Percentiles rank a stretch among this genome's conserved stretches.
Conservation (phyloP, 1,284 basidiomycete species). For the Apiotrichum montevideense region DNA sequence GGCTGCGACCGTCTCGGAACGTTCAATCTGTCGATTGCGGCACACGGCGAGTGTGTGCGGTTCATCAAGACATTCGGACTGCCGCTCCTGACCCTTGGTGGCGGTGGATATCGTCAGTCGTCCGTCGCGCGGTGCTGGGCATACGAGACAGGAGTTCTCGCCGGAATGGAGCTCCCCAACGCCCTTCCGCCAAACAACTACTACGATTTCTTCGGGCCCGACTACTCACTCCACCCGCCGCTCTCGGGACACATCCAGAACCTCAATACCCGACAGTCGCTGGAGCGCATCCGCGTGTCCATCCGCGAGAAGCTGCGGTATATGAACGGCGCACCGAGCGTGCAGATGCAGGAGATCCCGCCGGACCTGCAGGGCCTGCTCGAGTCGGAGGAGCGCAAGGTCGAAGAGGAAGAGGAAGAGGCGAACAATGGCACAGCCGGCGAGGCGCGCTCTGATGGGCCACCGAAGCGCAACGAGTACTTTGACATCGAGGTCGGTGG, state of each 20-base stretch:
- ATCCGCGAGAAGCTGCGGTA: conserved; percentile 89
- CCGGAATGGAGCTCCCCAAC: conserved; percentile 75
- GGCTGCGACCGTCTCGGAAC: conserved; percentile 92
- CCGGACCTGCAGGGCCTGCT: conserved; percentile 79
- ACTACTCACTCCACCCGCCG: conserved; percentile 88
- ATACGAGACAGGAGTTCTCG: conserved; percentile 92
- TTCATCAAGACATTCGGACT: conserved; percentile 89
- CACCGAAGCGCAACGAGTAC: conserved; percentile 19
- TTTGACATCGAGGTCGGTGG: conserved; percentile 16
- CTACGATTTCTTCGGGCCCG: conserved; percentile 86
- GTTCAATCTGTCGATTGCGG: conserved; percentile 98
- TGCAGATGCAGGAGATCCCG: conserved; percentile 93
- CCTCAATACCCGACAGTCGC: conserved; percentile 71
- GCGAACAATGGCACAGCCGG: conserved; percentile 40
- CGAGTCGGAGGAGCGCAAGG: conserved; percentile 64
- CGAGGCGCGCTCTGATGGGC: conserved; percentile 13
- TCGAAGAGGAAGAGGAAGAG: conserved; percentile 64
- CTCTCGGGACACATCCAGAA: conserved; percentile 88
- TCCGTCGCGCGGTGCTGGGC: conserved; percentile 99
- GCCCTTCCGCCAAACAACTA: conserved; percentile 84
- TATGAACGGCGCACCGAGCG: conserved; percentile 89
- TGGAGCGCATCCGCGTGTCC: conserved; percentile 78
- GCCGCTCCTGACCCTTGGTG: conserved; percentile 84
- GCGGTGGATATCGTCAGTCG: conserved; percentile 77
- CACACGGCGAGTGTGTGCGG: conserved; percentile 95